Evolutionary conservation across 805 yeast species (phyloP).

Genomic region (Candida alai): DNA sequence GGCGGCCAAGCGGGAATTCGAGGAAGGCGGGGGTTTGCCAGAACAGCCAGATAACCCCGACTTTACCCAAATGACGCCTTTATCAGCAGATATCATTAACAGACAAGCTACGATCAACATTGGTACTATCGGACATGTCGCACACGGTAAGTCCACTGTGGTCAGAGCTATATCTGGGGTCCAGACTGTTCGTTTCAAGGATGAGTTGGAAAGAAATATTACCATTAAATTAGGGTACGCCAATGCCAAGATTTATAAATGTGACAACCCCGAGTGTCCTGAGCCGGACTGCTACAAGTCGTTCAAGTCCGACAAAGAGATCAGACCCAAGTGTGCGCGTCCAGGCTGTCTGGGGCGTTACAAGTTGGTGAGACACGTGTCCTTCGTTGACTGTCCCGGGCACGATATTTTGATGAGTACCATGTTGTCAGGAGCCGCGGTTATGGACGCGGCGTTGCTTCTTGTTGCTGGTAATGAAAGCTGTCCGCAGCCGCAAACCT

Average conservation of each 20-base stretch:
- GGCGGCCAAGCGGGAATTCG: constrained; percentile 76
- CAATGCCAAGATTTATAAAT: constrained; percentile 94
- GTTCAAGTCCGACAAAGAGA: constrained; percentile 91
- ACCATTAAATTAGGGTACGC: constrained; percentile 98
- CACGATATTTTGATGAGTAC: constrained; percentile 99
- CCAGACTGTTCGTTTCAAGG: constrained; percentile 98
- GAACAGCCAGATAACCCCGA: constrained; percentile 93
- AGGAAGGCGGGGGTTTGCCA: constrained; percentile 98
- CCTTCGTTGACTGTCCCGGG: constrained; percentile 99
- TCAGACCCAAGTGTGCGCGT: constrained; percentile 85
- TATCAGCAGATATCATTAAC: constrained; percentile 91
- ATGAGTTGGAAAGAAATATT: constrained; percentile 97
- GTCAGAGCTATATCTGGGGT: constrained; percentile 97
- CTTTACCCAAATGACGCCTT: constrained; percentile 73
- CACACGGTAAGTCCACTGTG: constrained; percentile 92
- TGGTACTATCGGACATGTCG: constrained; percentile 96
- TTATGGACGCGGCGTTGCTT: constrained; percentile 98
- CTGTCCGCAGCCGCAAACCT: constrained; percentile 99
- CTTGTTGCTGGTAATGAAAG: constrained; percentile 98
- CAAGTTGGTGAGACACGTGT: constrained; percentile 89
- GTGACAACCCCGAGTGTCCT: constrained; percentile 80
- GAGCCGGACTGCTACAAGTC: constrained; percentile 95
- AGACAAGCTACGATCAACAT: constrained; percentile 99
- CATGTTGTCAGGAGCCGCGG: constrained; percentile 99
- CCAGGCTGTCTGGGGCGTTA: constrained; percentile 89